Evolutionary conservation across 306 rosid species (phyloP).

Genomic region (Vicia sativa): DNA sequence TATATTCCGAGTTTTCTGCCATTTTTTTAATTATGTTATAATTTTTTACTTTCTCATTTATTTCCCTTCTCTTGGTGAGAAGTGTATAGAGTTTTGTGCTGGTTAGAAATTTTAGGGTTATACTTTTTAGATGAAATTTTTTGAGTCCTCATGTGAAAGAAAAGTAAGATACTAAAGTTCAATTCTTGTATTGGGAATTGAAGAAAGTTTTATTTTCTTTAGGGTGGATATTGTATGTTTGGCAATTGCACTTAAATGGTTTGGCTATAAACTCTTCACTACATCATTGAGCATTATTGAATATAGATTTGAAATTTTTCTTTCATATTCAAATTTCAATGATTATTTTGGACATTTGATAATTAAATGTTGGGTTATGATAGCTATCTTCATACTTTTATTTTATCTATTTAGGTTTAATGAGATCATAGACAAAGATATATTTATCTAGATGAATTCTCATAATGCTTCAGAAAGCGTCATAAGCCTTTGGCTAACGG

Average conservation of each 20-base stretch:
- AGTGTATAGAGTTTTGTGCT: conserved; percentile 43
- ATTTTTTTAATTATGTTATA: conserved; percentile 5
- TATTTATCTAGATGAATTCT: too few species aligned
- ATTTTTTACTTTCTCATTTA: conserved; percentile 41
- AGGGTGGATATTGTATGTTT: conserved; percentile 30
- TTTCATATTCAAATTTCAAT: background rate
- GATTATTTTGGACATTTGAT: too few species aligned
- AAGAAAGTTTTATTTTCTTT: conserved; percentile 25
- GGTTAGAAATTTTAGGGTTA: conserved; percentile 31
- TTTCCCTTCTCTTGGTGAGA: conserved; percentile 21
- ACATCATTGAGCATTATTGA: conserved; percentile 30
- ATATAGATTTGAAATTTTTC: conserved; percentile 1
- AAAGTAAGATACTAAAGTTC: conserved; percentile 34
- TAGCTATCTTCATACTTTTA: background rate
- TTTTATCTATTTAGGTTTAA: background rate
- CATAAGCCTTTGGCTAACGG: too few species aligned
- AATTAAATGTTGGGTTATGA: background rate
- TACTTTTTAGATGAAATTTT: conserved; percentile 34
- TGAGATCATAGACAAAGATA: too few species aligned
- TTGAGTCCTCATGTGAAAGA: conserved; percentile 12
- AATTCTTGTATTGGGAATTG: conserved; percentile 18
- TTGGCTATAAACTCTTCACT: conserved; percentile 2
- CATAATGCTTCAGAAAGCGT: too few species aligned
- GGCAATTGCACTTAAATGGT: conserved; percentile 15
- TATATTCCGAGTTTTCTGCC: background rate